Evolutionary conservation across 2,329 filamentous ascomycete species (phyloP).

Genomic region (Ophiostoma tasmaniense): DNA sequence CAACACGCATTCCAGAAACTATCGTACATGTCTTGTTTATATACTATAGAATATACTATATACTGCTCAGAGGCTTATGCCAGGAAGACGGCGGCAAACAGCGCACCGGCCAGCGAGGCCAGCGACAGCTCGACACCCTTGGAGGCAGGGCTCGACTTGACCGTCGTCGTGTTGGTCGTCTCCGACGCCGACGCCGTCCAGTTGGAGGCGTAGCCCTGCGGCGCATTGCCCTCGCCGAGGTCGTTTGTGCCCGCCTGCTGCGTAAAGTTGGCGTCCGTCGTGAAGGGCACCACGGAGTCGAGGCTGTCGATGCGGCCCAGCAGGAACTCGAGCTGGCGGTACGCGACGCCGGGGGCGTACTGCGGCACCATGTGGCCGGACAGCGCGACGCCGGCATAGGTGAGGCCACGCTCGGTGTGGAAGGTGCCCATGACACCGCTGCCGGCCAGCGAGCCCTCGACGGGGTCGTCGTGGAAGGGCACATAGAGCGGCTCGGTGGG

Average conservation of each 20-base stretch:
- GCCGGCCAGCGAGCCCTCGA: conserved; percentile 26
- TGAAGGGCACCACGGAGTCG: conserved; percentile 33
- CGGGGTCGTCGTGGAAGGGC: conserved; percentile 48
- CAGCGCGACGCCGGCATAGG: conserved; percentile 55
- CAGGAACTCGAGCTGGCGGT: conserved; percentile 66
- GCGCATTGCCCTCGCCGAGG: conserved; percentile 26
- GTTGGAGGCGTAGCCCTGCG: conserved; percentile 22
- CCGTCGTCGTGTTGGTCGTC: background rate
- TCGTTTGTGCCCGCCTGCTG: conserved; percentile 22
- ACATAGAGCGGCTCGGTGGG: conserved; percentile 60
- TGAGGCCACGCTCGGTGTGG: conserved; percentile 68
- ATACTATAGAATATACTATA: background rate
- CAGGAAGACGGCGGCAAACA: background rate
- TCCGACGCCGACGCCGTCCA: background rate
- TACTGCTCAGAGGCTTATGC: background rate
- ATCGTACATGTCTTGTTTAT: background rate
- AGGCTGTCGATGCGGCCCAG: conserved; percentile 59
- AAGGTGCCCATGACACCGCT: conserved; percentile 59
- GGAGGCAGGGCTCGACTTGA: conserved; percentile 1
- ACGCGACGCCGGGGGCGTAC: conserved; percentile 59
- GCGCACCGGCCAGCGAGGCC: background rate
- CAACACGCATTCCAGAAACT: background rate
- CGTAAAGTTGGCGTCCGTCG: conserved; percentile 20
- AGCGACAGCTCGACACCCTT: background rate
- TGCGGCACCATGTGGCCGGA: conserved; percentile 62